phyloP scores from a whole-genome alignment of 805 yeast genomes.

The Candida nanaspora region DNA sequence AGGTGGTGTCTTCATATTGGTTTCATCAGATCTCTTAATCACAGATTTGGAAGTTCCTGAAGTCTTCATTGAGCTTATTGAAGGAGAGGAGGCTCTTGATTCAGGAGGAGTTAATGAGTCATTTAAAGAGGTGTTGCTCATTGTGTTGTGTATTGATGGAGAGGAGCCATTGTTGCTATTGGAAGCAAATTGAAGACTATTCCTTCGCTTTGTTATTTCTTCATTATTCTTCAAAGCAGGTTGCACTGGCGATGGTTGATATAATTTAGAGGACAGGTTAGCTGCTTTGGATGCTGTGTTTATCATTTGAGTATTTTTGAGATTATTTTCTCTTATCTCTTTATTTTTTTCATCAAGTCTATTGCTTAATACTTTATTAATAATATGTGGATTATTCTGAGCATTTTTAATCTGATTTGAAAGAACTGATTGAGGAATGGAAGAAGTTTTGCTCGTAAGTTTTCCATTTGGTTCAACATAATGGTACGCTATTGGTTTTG shows the following conservation, averaged over 20 bases:
- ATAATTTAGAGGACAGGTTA: constrained; percentile 1
- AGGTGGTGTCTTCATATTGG: constrained; percentile 9
- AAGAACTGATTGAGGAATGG: constrained; percentile 21
- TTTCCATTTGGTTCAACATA: constrained; percentile 18
- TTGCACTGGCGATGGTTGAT: constrained; percentile 4
- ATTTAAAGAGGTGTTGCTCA: constrained; percentile 2
- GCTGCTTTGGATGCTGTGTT: constrained; percentile 17
- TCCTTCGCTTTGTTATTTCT: constrained; percentile 19
- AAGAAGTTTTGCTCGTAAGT: constrained; percentile 18
- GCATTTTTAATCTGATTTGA: constrained; percentile 25
- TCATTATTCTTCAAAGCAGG: constrained; percentile 22
- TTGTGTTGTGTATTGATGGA: background rate
- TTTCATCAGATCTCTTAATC: constrained; percentile 3
- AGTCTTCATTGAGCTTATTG: constrained; percentile 11
- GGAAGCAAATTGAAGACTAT: constrained; percentile 18
- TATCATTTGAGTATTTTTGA: constrained; percentile 8
- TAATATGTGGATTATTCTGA: constrained; percentile 23
- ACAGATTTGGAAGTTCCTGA: constrained; percentile 12
- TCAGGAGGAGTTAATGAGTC: constrained; percentile 16
- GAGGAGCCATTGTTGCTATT: constrained; percentile 9
- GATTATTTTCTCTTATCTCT: constrained; percentile 17
- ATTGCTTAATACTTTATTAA: constrained; percentile 27
- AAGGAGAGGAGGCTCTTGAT: constrained; percentile 15
- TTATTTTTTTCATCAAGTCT: constrained; percentile 23
- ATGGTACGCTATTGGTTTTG: constrained; percentile 11